phyloP scores from a whole-genome alignment of 768 basidiomycete species.

The Asterophora parasitica region DNA sequence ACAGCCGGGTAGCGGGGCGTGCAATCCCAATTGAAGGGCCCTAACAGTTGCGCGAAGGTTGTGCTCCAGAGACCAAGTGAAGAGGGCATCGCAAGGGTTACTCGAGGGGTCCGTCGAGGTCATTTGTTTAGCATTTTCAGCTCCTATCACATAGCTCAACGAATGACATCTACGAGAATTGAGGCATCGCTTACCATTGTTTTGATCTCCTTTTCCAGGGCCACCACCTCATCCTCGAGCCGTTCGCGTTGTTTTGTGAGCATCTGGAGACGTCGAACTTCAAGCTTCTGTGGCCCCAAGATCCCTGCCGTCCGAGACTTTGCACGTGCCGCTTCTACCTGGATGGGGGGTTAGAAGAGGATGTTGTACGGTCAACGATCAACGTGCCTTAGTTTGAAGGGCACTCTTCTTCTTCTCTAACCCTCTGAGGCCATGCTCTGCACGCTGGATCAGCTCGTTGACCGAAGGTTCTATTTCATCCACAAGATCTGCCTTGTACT shows the following conservation, averaged over 20 bases:
- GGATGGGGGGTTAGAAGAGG: background rate
- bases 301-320: conserved; percentile 44
- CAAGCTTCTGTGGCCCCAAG: conserved; percentile 56
- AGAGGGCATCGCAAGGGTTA: too few relatives aligned
- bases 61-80: too few relatives aligned
- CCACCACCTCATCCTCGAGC: conserved; percentile 57
- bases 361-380: background rate
- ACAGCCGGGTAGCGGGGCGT: too few relatives aligned
- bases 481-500: conserved; percentile 69
- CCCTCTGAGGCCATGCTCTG: conserved; percentile 60
- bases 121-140: conserved; percentile 16
- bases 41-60: too few relatives aligned
- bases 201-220: conserved; percentile 59
- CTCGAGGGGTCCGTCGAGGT: background rate
- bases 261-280: conserved; percentile 60
- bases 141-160: conserved; percentile 12
- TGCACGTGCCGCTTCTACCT: conserved; percentile 56
- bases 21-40: too few relatives aligned
- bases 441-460: conserved; percentile 64
- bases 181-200: conserved; percentile 37
- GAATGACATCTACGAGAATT: background rate
- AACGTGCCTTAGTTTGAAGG: conserved; percentile 58
- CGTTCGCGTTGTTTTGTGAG: conserved; percentile 62
- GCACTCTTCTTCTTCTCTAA: conserved; percentile 59
- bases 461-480: conserved; percentile 83